Conservation (phyloP, 2,329 filamentous ascomycete species). For the Fusarium sarcochroum region DNA sequence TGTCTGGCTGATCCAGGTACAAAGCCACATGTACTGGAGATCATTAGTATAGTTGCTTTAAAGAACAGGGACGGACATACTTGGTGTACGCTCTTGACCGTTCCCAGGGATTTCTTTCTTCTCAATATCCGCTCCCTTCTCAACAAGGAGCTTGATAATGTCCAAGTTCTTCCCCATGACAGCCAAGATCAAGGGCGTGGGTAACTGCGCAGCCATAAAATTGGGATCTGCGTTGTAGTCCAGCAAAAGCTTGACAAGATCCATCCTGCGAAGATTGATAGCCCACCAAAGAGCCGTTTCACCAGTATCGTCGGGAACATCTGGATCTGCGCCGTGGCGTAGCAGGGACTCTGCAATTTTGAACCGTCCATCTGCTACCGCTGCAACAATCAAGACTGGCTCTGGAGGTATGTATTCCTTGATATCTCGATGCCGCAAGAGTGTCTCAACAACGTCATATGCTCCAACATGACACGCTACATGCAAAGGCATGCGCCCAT, state of each 20-base stretch:
- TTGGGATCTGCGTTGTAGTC: conserved; percentile 8
- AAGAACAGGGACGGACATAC: neutral
- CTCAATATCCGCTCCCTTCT: conserved; percentile 3
- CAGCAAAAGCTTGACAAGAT: conserved; percentile 1
- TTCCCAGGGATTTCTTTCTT: conserved; percentile 5
- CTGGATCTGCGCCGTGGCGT: neutral
- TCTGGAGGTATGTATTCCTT: neutral
- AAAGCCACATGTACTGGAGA: conserved; percentile 1
- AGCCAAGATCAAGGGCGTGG: neutral
- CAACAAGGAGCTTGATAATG: conserved; percentile 4
- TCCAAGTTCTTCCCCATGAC: conserved; percentile 1
- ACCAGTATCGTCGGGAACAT: neutral
- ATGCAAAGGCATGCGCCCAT: neutral
- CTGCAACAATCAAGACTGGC: neutral
- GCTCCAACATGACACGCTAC: neutral
- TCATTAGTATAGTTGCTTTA: neutral
- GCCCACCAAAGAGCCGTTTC: conserved; percentile 6
- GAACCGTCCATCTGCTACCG: neutral
- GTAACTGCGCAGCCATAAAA: neutral
- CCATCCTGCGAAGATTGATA: neutral
- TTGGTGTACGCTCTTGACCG: conserved; percentile 9
- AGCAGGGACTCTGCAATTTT: neutral
- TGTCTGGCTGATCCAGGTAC: neutral
- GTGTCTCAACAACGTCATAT: neutral
- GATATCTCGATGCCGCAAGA: neutral